phyloP scores from a whole-genome alignment of 2,329 filamentous ascomycete genomes.

The Gaeumannomyces sp. region DNA sequence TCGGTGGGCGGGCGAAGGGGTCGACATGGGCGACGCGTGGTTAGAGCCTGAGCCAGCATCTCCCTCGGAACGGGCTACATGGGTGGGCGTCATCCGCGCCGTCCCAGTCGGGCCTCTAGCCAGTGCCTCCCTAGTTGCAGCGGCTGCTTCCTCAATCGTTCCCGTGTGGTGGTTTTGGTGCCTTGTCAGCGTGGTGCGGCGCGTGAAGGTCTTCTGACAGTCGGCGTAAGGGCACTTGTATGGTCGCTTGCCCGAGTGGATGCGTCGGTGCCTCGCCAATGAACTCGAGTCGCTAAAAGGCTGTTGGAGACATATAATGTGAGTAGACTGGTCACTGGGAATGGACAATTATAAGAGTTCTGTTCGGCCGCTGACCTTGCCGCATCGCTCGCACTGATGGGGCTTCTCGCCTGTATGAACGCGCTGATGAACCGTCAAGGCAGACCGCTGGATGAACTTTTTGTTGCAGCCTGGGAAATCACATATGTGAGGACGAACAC shows the following conservation, averaged over 20 bases:
- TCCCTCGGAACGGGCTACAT: slow-evolving; percentile 60
- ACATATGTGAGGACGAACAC: slow-evolving; percentile 84
- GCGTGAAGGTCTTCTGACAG: slow-evolving; percentile 97
- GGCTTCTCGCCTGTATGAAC: slow-evolving; percentile 98
- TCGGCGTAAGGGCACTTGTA: slow-evolving; percentile 98
- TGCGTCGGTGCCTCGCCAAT: slow-evolving; percentile 84
- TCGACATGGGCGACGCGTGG: slow-evolving; percentile 68
- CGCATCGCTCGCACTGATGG: slow-evolving; percentile 93
- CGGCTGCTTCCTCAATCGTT: slow-evolving; percentile 88
- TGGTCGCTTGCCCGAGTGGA: slow-evolving; percentile 90
- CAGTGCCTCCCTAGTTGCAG: slow-evolving; percentile 78
- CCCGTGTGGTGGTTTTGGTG: slow-evolving; percentile 96
- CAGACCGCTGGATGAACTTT: slow-evolving; percentile 94
- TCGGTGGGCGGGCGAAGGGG: slow-evolving; percentile 77
- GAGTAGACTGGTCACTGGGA: not conserved
- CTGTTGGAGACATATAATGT: slow-evolving; percentile 37
- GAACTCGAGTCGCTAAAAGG: slow-evolving; percentile 96
- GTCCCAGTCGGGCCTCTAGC: slow-evolving; percentile 41
- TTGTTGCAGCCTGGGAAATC: slow-evolving; percentile 86
- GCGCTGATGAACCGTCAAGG: slow-evolving; percentile 88
- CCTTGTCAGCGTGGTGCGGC: slow-evolving; percentile 86
- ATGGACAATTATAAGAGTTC: not conserved
- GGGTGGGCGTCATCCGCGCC: slow-evolving; percentile 27
- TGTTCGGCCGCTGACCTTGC: slow-evolving; percentile 61
- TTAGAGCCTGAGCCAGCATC: slow-evolving; percentile 66